phyloP scores from a whole-genome alignment of 495 filamentous ascomycete genomes.

The Talaromyces stipitatus region DNA sequence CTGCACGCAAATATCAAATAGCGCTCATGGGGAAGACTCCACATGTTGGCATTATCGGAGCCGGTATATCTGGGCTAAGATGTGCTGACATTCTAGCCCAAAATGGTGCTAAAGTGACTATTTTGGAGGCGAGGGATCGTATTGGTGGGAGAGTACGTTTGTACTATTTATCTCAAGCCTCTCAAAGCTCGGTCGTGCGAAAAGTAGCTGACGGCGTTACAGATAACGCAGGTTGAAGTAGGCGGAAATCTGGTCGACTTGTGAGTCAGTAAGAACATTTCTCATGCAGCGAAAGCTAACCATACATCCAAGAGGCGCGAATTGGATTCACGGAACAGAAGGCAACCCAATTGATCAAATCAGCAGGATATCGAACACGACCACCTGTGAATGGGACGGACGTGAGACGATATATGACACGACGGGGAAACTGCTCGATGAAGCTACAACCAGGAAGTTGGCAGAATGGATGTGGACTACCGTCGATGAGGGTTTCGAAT shows the following conservation, averaged over 20 bases:
- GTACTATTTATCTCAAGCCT: no score
- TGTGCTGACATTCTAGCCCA: constrained; percentile 77
- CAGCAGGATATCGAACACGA: constrained; percentile 59
- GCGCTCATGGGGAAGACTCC: constrained; percentile 28
- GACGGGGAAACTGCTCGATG: constrained; percentile 50
- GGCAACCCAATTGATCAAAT: constrained; percentile 80
- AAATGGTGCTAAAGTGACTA: constrained; percentile 72
- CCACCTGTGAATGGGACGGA: constrained; percentile 47
- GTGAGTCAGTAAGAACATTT: constrained; percentile 16
- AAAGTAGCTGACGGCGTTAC: background rate
- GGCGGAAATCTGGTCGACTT: constrained; percentile 40
- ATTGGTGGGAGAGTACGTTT: constrained; percentile 69
- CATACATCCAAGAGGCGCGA: constrained; percentile 57
- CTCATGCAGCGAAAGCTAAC: constrained; percentile 3
- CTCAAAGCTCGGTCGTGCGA: no score
- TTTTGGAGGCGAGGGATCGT: constrained; percentile 78
- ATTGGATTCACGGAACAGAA: constrained; percentile 90
- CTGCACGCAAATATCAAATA: constrained; percentile 1
- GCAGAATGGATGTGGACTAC: constrained; percentile 68
- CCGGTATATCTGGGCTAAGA: constrained; percentile 78
- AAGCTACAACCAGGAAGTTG: constrained; percentile 42
- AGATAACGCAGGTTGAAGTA: constrained; percentile 33
- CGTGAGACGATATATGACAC: constrained; percentile 52
- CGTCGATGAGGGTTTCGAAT: constrained; percentile 68
- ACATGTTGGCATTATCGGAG: constrained; percentile 71